Evolutionary conservation across 2,329 filamentous ascomycete genomes (phyloP).

Genomic region (Neonectria ditissima): DNA sequence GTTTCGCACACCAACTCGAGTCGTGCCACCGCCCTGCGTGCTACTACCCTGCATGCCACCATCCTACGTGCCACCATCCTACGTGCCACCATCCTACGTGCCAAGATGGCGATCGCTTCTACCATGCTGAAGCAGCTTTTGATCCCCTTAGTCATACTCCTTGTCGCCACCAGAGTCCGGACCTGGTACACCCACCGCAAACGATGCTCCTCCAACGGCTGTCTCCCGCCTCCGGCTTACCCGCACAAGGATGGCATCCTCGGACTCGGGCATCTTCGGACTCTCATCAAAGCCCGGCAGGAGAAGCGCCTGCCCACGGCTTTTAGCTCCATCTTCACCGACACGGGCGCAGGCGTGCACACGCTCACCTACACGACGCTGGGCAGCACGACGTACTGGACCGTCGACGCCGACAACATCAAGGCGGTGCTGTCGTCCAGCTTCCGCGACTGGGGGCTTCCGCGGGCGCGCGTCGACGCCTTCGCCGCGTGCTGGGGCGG

Average conservation of each 20-base stretch:
- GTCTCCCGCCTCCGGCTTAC: slow-evolving; percentile 5
- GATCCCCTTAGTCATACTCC: background rate
- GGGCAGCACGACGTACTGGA: slow-evolving; percentile 29
- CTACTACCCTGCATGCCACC: no score
- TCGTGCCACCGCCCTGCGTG: no score
- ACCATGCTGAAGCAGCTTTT: background rate
- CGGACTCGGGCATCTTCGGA: slow-evolving; percentile 5
- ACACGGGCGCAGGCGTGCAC: slow-evolving; percentile 4
- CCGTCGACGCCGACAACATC: slow-evolving; percentile 61
- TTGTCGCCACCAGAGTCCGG: background rate
- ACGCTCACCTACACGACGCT: slow-evolving; percentile 8
- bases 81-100: no score
- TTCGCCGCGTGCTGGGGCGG: slow-evolving; percentile 51
- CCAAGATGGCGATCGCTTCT: background rate
- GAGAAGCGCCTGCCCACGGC: slow-evolving; percentile 15
- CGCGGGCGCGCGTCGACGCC: slow-evolving; percentile 39
- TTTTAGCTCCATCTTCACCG: slow-evolving; percentile 19
- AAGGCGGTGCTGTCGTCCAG: slow-evolving; percentile 62
- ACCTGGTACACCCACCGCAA: background rate
- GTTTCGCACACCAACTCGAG: no score
- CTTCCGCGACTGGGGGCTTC: slow-evolving; percentile 58
- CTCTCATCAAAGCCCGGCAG: slow-evolving; percentile 3
- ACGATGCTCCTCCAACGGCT: slow-evolving; percentile 8
- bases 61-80: no score
- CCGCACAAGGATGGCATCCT: slow-evolving; percentile 16